phyloP scores from a whole-genome alignment of 306 rosid species.

The Castanea sativa region DNA sequence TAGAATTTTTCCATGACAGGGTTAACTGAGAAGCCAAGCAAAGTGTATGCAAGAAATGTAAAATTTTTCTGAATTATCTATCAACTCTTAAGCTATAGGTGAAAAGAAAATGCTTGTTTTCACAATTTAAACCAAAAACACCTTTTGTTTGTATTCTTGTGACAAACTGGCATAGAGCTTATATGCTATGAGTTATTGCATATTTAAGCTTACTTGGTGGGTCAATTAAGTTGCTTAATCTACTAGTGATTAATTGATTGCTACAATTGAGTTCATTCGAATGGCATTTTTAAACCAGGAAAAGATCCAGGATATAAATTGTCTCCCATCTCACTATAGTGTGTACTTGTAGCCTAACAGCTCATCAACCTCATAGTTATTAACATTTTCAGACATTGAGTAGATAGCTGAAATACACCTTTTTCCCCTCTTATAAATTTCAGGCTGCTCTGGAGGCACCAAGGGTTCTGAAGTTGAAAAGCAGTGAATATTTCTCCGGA shows the following conservation, averaged over 20 bases:
- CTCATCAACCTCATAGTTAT: slow-evolving; percentile 9
- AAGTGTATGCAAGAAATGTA: neutral
- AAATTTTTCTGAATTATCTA: neutral
- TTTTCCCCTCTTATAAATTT: slow-evolving; percentile 5
- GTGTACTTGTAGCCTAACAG: neutral
- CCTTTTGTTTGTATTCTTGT: neutral
- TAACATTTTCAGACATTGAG: neutral
- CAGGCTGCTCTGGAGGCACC: slow-evolving; percentile 88
- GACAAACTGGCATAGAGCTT: neutral
- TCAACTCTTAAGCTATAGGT: neutral
- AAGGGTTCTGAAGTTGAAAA: slow-evolving; percentile 56
- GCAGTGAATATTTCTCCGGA: slow-evolving; percentile 59
- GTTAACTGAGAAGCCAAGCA: neutral
- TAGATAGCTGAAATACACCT: neutral
- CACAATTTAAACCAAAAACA: neutral
- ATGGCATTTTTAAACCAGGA: neutral
- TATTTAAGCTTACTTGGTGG: neutral
- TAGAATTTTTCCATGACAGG: neutral
- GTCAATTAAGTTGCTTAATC: neutral
- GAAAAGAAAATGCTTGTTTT: neutral
- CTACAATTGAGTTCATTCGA: neutral
- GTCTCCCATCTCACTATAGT: neutral
- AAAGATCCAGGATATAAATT: neutral
- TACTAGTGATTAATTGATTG: neutral
- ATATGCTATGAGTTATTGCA: neutral